Evolutionary conservation across 2,329 filamentous ascomycete species (phyloP).

Genomic region (Beauveria rudraprayagi): DNA sequence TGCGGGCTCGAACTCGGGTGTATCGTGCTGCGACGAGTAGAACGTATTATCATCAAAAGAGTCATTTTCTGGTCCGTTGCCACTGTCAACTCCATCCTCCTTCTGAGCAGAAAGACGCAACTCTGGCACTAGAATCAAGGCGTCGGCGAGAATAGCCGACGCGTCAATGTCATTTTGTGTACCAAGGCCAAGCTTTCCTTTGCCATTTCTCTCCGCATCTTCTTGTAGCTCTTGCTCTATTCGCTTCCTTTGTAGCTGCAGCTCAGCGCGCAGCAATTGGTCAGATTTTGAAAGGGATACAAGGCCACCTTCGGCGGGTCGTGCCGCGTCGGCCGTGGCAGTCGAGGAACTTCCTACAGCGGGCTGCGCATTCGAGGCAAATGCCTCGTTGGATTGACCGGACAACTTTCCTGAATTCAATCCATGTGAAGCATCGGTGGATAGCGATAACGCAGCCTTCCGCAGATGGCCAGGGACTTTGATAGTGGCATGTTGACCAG

Average conservation of each 20-base stretch:
- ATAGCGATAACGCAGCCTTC: background rate
- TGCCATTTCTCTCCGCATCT: conserved; percentile 59
- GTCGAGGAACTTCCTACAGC: background rate
- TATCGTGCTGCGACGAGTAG: conserved; percentile 91
- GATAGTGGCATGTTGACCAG: conserved; percentile 63
- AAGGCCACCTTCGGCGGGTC: conserved; percentile 43
- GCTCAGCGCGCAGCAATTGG: conserved; percentile 72
- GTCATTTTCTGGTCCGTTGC: conserved; percentile 60
- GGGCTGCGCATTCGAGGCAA: conserved; percentile 29
- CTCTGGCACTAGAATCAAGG: conserved; percentile 62
- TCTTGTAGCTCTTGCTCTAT: conserved; percentile 72
- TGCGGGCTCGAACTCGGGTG: conserved; percentile 47
- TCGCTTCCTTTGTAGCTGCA: conserved; percentile 69
- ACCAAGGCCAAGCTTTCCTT: conserved; percentile 40
- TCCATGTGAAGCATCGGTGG: background rate
- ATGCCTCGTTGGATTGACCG: conserved; percentile 25
- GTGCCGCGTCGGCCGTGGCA: background rate
- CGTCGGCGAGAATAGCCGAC: conserved; percentile 63
- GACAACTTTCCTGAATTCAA: background rate
- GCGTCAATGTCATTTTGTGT: conserved; percentile 60
- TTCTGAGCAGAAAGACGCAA: conserved; percentile 51
- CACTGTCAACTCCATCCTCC: conserved; percentile 41
- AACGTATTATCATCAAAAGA: conserved; percentile 91
- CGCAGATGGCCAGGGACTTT: conserved; percentile 35
- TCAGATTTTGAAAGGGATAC: conserved; percentile 82